phyloP scores from a whole-genome alignment of 2,329 filamentous ascomycete genomes.

The Geosmithia putterillii region DNA sequence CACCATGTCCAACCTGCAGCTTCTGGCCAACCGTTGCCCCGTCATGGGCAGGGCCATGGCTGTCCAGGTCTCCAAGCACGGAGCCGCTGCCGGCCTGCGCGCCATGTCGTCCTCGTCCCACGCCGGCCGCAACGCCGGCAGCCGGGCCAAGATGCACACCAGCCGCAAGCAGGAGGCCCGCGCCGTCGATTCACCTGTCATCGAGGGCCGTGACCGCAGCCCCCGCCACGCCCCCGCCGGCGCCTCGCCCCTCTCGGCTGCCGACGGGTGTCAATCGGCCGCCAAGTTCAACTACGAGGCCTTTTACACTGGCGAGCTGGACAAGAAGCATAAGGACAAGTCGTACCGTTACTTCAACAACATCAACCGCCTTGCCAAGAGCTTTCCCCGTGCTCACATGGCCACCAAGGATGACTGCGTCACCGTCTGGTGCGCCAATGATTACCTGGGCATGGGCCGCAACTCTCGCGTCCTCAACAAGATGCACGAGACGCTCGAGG shows the following conservation, averaged over 20 bases:
- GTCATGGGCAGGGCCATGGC: constrained; percentile 98
- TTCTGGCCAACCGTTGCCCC: constrained; percentile 87
- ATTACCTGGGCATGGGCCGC: constrained; percentile 95
- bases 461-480: constrained; percentile 75
- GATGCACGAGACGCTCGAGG: constrained; percentile 93
- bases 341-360: constrained; percentile 99
- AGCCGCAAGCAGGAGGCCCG: constrained; percentile 66
- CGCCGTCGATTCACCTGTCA: constrained; percentile 51
- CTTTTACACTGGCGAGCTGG: constrained; percentile 79
- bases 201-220: constrained; percentile 27
- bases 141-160: constrained; percentile 66
- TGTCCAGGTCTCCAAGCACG: constrained; percentile 57
- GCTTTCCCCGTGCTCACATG: constrained; percentile 93
- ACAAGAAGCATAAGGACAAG: constrained; percentile 99
- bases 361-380: constrained; percentile 94
- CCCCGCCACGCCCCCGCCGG: constrained; percentile 8
- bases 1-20: constrained; percentile 93
- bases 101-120: constrained; percentile 37
- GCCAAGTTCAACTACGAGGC: constrained; percentile 79
- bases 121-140: constrained; percentile 25
- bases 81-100: constrained; percentile 35
- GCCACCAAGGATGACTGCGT: constrained; percentile 71
- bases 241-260: constrained; percentile 1
- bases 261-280: constrained; percentile 8
- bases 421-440: constrained; percentile 98